phyloP scores from a whole-genome alignment of 2,329 filamentous ascomycete species.

The Stemphylium vesicarium region DNA sequence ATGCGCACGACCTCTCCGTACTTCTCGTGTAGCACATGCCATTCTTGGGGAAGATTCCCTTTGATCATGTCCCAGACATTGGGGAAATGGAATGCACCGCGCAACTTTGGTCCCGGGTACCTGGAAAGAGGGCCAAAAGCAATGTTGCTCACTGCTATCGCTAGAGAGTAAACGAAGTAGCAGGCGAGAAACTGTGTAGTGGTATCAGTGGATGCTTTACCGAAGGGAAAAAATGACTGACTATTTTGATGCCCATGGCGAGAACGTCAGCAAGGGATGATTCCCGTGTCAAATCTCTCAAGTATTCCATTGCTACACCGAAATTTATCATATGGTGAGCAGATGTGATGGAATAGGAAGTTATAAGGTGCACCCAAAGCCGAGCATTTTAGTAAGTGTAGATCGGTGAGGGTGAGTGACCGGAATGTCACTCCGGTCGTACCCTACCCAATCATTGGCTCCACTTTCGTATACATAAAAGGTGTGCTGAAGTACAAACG shows the following conservation, averaged over 20 bases:
- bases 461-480: no score
- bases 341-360: no score
- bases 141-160: background rate
- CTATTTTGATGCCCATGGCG: background rate
- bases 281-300: no score
- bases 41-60: background rate
- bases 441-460: no score
- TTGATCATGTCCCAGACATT: background rate
- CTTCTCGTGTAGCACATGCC: slow-evolving; percentile 13
- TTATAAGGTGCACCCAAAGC: no score
- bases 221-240: background rate
- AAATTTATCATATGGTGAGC: no score
- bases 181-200: background rate
- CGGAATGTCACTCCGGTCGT: no score
- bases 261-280: no score
- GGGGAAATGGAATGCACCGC: background rate
- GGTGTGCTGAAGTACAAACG: no score
- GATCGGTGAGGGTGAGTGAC: no score
- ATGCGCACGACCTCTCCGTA: slow-evolving; percentile 22
- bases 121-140: background rate
- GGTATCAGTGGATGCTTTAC: background rate
- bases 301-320: no score
- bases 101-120: background rate
- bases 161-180: background rate
- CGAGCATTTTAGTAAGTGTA: no score